Evolutionary conservation across 371 early-diverging fungal species (phyloP).

Genomic region (Fennellomyces sp.): DNA sequence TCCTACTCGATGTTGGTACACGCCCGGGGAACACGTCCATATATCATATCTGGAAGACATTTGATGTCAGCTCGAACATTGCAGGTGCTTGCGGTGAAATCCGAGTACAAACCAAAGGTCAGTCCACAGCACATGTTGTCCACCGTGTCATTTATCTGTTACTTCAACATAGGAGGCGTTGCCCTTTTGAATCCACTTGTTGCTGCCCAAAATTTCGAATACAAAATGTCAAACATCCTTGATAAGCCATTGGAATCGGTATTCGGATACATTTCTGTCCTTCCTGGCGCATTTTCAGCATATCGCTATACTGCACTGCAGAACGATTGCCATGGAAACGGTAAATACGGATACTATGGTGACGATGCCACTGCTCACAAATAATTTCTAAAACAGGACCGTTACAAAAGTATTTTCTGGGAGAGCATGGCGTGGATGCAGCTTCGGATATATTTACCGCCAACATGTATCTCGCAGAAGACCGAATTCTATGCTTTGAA

Average conservation of each 20-base stretch:
- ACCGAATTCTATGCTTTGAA: conserved; percentile 88
- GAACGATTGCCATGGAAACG: conserved; percentile 56
- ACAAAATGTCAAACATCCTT: conserved; percentile 89
- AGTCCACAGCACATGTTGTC: not conserved
- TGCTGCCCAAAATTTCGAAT: conserved; percentile 93
- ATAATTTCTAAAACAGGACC: conserved; percentile 45
- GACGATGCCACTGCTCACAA: not conserved
- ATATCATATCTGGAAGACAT: conserved; percentile 83
- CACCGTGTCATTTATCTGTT: not conserved
- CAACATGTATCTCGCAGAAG: conserved; percentile 85
- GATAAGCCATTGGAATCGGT: conserved; percentile 88
- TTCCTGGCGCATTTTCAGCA: conserved; percentile 88
- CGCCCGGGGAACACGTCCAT: conserved; percentile 71
- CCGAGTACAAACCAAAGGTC: conserved; percentile 41
- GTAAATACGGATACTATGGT: conserved; percentile 8
- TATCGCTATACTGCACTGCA: conserved; percentile 81
- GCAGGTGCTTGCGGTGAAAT: conserved; percentile 92
- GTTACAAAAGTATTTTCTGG: conserved; percentile 78
- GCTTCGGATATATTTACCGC: conserved; percentile 60
- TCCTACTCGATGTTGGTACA: conserved; percentile 86
- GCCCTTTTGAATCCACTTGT: conserved; percentile 82
- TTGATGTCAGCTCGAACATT: conserved; percentile 66
- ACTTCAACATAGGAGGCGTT: conserved; percentile 71
- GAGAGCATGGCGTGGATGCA: conserved; percentile 51
- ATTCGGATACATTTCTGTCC: conserved; percentile 87